These are phyloP conservation scores for Gonium pectorale DNA, from an alignment of 139 green algal genomes.

Conservation along the genomic window DNA sequence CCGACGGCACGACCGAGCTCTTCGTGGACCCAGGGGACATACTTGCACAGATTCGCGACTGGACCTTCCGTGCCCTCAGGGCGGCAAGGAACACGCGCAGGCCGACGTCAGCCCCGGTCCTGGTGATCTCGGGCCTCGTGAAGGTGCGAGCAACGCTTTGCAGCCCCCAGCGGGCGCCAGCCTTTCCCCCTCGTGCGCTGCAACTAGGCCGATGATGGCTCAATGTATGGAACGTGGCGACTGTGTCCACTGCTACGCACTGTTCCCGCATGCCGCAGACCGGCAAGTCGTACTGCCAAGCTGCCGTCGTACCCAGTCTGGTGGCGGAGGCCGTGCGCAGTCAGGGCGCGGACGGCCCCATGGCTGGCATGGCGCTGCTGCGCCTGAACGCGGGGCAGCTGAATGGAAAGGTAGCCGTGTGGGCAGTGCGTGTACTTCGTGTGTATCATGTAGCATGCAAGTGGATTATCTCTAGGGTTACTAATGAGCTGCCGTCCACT, in stretches of 20 bases:
- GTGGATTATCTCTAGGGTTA: not conserved
- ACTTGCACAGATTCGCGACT: not conserved
- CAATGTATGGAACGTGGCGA: too few relatives aligned
- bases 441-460: too few relatives aligned
- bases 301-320: slow-evolving; percentile 15
- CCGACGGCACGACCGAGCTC: not conserved
- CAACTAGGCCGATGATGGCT: too few relatives aligned
- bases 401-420: not conserved
- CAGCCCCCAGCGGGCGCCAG: too few relatives aligned
- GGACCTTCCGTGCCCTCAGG: not conserved
- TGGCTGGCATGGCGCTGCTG: slow-evolving; percentile 12
- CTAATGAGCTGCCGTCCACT: not conserved
- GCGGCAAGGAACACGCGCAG: not conserved
- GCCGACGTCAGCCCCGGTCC: not conserved
- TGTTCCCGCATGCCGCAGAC: slow-evolving; percentile 4
- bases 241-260: too few relatives aligned
- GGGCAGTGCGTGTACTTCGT: too few relatives aligned
- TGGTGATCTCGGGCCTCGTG: slow-evolving; percentile 24
- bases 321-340: slow-evolving; percentile 16
- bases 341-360: not conserved
- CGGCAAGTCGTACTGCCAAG: slow-evolving; percentile 23
- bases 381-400: not conserved
- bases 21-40: slow-evolving; percentile 4
- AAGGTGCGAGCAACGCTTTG: slow-evolving; percentile 17
- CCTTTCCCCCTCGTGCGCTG: too few relatives aligned